phyloP scores from a whole-genome alignment of 805 yeast genomes.

The Sungouiella blattae region DNA sequence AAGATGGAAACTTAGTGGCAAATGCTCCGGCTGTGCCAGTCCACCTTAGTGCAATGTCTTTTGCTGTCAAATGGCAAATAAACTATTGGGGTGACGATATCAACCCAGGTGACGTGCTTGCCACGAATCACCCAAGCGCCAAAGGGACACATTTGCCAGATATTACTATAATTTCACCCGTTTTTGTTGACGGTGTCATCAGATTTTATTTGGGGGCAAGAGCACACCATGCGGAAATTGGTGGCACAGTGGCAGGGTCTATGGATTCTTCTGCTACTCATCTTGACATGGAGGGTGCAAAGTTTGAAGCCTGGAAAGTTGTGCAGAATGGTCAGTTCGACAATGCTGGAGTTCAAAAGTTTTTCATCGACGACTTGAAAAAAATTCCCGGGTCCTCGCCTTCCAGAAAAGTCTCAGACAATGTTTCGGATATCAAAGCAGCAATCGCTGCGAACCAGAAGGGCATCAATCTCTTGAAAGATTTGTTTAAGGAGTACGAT shows the following conservation, averaged over 20 bases:
- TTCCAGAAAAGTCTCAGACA: slow-evolving; percentile 1
- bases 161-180: slow-evolving; percentile 4
- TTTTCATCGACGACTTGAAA: slow-evolving; percentile 33
- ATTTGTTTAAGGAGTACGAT: slow-evolving; percentile 61
- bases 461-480: slow-evolving; percentile 65
- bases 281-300: slow-evolving; percentile 3
- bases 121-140: slow-evolving; percentile 4
- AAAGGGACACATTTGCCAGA: slow-evolving; percentile 6
- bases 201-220: slow-evolving; percentile 3
- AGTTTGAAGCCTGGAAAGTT: slow-evolving; percentile 1
- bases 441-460: slow-evolving; percentile 4
- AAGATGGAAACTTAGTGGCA: slow-evolving; percentile 2
- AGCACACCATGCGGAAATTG: slow-evolving; percentile 7
- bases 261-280: slow-evolving; percentile 3
- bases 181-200: slow-evolving; percentile 1
- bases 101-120: slow-evolving; percentile 5
- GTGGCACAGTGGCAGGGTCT: slow-evolving; percentile 2
- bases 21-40: slow-evolving; percentile 6
- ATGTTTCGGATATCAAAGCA: slow-evolving; percentile 3
- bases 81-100: slow-evolving; percentile 1
- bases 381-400: slow-evolving; percentile 2
- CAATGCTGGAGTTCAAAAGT: slow-evolving; percentile 28
- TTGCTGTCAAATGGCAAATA: slow-evolving; percentile 1
- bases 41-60: slow-evolving; percentile 4
- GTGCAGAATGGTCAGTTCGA: slow-evolving; percentile 1